Evolutionary conservation across 1,284 basidiomycete genomes (phyloP).

Genomic region (Chalciporus piperatoides): DNA sequence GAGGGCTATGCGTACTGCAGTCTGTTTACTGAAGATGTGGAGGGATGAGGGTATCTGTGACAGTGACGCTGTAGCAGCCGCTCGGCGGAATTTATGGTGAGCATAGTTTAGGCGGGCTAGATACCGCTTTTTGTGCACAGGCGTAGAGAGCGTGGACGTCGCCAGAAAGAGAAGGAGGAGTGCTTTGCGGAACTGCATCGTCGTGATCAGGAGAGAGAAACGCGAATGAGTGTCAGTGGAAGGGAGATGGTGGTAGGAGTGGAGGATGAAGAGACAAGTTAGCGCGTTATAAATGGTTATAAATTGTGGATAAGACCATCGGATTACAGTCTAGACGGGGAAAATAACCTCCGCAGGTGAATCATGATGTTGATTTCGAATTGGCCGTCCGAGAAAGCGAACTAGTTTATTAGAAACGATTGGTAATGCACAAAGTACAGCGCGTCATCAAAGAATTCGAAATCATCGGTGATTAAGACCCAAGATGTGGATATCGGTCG

Average conservation of each 20-base stretch:
- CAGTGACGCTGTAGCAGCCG: background rate
- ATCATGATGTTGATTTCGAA: background rate
- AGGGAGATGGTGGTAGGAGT: background rate
- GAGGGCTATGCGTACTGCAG: slow-evolving; percentile 9
- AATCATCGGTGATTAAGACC: background rate
- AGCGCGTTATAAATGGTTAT: slow-evolving; percentile 1
- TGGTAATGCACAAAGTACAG: background rate
- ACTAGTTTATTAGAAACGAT: slow-evolving; percentile 13
- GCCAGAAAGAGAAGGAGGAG: slow-evolving; percentile 16
- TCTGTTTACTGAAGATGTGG: slow-evolving; percentile 4
- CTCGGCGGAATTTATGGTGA: background rate
- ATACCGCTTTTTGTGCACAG: slow-evolving; percentile 9
- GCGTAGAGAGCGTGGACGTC: slow-evolving; percentile 10
- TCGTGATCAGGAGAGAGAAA: background rate
- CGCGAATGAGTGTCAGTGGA: background rate
- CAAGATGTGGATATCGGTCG: background rate
- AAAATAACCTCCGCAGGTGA: background rate
- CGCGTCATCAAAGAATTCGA: background rate
- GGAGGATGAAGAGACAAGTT: background rate
- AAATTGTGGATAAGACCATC: slow-evolving; percentile 11
- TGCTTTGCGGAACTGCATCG: slow-evolving; percentile 12
- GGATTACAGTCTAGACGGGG: slow-evolving; percentile 8
- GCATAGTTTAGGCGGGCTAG: background rate
- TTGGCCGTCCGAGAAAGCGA: slow-evolving; percentile 2
- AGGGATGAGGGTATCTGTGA: background rate